These are phyloP conservation scores for Pinus taeda DNA, from an alignment of 75 land plant species.

Conservation along the genomic window DNA sequence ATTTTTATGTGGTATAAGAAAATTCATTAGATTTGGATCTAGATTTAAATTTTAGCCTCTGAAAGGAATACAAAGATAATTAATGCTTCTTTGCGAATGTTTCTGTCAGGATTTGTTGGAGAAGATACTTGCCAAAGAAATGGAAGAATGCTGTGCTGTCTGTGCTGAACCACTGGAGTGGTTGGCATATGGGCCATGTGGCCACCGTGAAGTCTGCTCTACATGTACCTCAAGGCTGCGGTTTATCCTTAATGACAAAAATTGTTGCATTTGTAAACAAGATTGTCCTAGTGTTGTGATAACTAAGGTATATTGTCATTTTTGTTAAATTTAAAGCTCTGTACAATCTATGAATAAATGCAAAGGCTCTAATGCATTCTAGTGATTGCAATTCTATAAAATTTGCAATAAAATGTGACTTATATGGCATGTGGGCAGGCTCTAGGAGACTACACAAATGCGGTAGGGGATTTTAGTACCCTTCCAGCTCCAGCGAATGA, in stretches of 20 bases:
- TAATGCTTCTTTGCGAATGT: too few species aligned
- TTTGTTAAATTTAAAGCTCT: neutral
- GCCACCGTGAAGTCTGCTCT: slow-evolving; percentile 94
- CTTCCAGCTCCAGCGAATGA: slow-evolving; percentile 45
- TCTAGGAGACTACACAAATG: slow-evolving; percentile 79
- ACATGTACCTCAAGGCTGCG: slow-evolving; percentile 86
- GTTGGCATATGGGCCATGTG: slow-evolving; percentile 94
- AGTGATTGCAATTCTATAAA: neutral
- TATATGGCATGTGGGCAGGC: slow-evolving; percentile 48
- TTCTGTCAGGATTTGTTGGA: too few species aligned
- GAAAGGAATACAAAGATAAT: too few species aligned
- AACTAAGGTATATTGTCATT: slow-evolving; percentile 60
- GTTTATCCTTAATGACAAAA: slow-evolving; percentile 79
- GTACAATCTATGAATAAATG: neutral
- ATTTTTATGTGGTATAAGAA: too few species aligned
- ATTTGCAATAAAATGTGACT: neutral
- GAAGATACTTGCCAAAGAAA: slow-evolving; percentile 10
- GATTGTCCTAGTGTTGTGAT: slow-evolving; percentile 71
- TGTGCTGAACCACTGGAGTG: slow-evolving; percentile 92
- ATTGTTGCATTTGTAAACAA: slow-evolving; percentile 93
- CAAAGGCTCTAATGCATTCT: too few species aligned
- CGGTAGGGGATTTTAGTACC: slow-evolving; percentile 57
- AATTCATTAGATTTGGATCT: too few species aligned
- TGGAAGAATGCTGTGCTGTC: slow-evolving; percentile 98
- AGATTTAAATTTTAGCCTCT: too few species aligned